Evolutionary conservation across 257 asterid species (phyloP).

Genomic region (Petunia axillaris): DNA sequence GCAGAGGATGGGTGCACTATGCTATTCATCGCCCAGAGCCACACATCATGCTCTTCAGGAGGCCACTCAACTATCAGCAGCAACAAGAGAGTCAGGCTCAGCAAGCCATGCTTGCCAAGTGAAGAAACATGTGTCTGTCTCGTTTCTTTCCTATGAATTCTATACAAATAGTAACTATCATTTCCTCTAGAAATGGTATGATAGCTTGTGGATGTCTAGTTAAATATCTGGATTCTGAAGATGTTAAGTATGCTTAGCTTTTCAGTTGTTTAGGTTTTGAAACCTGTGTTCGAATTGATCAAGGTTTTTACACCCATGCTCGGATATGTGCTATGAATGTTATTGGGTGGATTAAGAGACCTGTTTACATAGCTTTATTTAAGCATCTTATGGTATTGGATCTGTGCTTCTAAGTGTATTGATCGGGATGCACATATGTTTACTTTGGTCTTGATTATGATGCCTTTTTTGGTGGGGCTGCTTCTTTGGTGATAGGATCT

Average conservation of each 20-base stretch:
- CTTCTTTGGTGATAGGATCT: not conserved
- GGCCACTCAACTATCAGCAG: slow-evolving; percentile 90
- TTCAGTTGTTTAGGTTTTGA: not conserved
- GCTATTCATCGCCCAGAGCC: slow-evolving; percentile 98
- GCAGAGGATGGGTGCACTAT: slow-evolving; percentile 97
- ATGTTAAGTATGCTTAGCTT: slow-evolving; percentile 12
- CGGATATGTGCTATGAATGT: not conserved
- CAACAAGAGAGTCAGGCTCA: slow-evolving; percentile 69
- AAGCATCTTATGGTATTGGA: not conserved
- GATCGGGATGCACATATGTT: not conserved
- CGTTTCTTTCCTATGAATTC: not conserved
- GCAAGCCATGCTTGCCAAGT: slow-evolving; percentile 50
- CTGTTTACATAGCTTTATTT: not conserved
- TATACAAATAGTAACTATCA: slow-evolving; percentile 19
- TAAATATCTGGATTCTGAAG: slow-evolving; percentile 18
- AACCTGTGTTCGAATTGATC: not conserved
- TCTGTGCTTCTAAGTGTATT: not conserved
- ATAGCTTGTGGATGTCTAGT: slow-evolving; percentile 11
- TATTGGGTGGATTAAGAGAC: not conserved
- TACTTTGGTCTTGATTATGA: not conserved
- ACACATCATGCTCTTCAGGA: slow-evolving; percentile 96
- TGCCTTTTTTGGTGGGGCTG: not conserved
- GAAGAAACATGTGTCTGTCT: slow-evolving; percentile 25
- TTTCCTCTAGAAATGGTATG: slow-evolving; percentile 27
- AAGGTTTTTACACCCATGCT: not conserved